Base-by-base conservation (phyloP, 1,284 basidiomycete genomes). In the Termitomyces sp. region DNA sequence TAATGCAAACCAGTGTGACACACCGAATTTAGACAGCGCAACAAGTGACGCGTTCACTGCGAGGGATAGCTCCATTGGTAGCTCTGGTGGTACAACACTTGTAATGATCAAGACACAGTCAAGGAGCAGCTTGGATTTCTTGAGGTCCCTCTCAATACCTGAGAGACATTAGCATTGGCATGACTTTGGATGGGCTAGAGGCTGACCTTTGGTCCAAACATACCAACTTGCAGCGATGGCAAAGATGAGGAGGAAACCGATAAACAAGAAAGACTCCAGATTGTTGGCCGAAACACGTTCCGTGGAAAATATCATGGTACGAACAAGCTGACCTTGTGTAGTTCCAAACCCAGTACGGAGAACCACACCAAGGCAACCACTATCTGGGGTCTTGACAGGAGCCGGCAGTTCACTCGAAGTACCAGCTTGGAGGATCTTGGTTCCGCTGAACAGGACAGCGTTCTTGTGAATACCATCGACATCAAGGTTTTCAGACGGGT, bases 261-360 rank as follows among this genome's bases (percentile, higher is more conserved):
- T 96, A 75, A 98, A 98, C 54, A 97, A 71, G 84, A 97, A 97
- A 1, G 85, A 88, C 68, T 98, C 95, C 56, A 90, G 58, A 70
- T 94, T 98, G 75, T 97, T 97, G 34, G 94, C 95, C 10, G 92
- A 92, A 19, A 98, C 87, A 15, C 92, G 88, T 66, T 98, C 94
- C 1, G 92, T 94, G 3, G 92, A 94, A 76, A 97, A 98, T 59
- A 98, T 94, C 94, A 98, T 98, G 0, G 94, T 98, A 61, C 94
- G 80, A 36, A 98, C 93, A 44, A 98, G 84, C 70, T 96, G 92
- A 50, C 95, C 94, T 70, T 98, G 95, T 1, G 93, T 86, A 3
- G 95, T 98, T 21, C 95, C 94, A 67, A 98, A 98, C 3, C 95
- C 94, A n/a, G 95, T 97, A 56, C 92, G 86, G 38, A 97, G 79